Evolutionary conservation across 148 eudicot genomes (phyloP).

Genomic region (Spergularia marina): DNA sequence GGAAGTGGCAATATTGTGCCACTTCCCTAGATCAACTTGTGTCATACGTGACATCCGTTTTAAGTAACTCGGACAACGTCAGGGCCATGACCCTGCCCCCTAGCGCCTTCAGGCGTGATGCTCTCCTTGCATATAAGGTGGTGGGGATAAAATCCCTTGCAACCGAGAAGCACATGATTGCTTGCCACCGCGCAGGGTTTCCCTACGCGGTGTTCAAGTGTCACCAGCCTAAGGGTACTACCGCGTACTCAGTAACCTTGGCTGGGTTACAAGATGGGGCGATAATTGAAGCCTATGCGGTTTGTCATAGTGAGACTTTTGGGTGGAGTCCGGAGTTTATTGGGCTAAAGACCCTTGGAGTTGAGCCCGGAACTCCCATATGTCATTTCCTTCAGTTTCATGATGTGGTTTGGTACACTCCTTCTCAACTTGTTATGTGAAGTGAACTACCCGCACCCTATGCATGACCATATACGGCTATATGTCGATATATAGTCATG

Average conservation of each 20-base stretch:
- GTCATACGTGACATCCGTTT: background rate
- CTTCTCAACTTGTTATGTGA: background rate
- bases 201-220: constrained; percentile 10
- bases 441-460: background rate
- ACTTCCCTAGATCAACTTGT: constrained; percentile 4
- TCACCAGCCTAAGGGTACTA: background rate
- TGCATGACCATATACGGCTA: no score
- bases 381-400: constrained; percentile 16
- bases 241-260: background rate
- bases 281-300: background rate
- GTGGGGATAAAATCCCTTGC: background rate
- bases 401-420: constrained; percentile 9
- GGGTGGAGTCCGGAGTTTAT: constrained; percentile 12
- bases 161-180: background rate
- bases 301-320: constrained; percentile 9
- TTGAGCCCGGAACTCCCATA: constrained; percentile 6
- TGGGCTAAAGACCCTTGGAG: constrained; percentile 3
- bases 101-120: background rate
- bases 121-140: background rate
- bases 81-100: background rate
- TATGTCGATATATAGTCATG: no score
- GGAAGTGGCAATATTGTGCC: constrained; percentile 11
- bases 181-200: constrained; percentile 8
- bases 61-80: background rate
- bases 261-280: constrained; percentile 2